These are phyloP conservation scores for Parastagonospora nodorum DNA, from an alignment of 2,329 filamentous ascomycete species.

Conservation along the genomic window DNA sequence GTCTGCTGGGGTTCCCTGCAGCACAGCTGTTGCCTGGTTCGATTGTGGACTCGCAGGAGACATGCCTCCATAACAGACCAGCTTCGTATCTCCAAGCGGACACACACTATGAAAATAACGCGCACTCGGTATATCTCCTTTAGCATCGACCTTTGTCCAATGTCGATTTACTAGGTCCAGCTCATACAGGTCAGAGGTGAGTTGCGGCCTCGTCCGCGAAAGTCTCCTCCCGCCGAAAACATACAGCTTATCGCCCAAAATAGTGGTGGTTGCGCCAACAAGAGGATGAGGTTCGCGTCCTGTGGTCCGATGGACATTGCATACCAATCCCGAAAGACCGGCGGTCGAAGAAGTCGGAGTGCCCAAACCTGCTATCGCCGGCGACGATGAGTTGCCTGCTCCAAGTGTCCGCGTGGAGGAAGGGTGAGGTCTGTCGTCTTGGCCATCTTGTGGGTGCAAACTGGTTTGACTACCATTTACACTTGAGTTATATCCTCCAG, in stretches of 20 bases:
- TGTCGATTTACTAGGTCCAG: conserved; percentile 88
- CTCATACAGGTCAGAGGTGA: conserved; percentile 92
- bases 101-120: conserved; percentile 98
- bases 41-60: conserved; percentile 68
- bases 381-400: conserved; percentile 54
- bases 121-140: conserved; percentile 84
- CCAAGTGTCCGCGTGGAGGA: conserved; percentile 44
- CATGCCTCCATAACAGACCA: conserved; percentile 99
- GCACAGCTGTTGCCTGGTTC: conserved; percentile 42
- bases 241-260: conserved; percentile 93
- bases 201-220: conserved; percentile 78
- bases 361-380: conserved; percentile 43
- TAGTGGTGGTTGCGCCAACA: conserved; percentile 93
- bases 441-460: conserved; percentile 49
- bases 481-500: conserved; percentile 46
- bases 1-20: conserved; percentile 55
- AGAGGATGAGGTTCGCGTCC: conserved; percentile 88
- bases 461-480: conserved; percentile 54
- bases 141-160: conserved; percentile 87
- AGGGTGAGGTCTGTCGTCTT: conserved; percentile 45
- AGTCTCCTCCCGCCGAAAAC: conserved; percentile 92
- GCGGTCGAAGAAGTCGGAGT: conserved; percentile 55
- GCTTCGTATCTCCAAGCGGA: conserved; percentile 87
- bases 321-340: conserved; percentile 69
- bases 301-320: conserved; percentile 79